These are phyloP conservation scores for Sungouiozyma intestinalis DNA, from an alignment of 805 yeast genomes.

Conservation along the genomic window DNA sequence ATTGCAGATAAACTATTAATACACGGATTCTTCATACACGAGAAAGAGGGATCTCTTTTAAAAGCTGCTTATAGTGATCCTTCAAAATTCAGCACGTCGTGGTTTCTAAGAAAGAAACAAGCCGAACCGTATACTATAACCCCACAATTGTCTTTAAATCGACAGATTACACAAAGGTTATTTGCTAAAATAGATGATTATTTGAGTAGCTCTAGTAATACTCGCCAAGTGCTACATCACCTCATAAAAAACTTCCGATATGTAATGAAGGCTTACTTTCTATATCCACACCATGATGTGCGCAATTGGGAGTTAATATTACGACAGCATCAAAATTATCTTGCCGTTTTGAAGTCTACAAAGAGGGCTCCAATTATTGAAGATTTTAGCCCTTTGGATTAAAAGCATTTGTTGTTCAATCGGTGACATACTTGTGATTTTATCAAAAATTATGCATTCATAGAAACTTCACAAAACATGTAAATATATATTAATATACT, in stretches of 20 bases:
- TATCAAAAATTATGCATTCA: too few relatives aligned
- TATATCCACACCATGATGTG: constrained; percentile 17
- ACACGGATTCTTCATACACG: constrained; percentile 29
- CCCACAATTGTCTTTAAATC: constrained; percentile 23
- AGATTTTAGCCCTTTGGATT: background rate
- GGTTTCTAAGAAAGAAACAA: constrained; percentile 16
- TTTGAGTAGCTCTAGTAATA: constrained; percentile 8
- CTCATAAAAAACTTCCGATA: constrained; percentile 23
- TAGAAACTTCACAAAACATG: too few relatives aligned
- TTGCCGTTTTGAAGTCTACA: background rate
- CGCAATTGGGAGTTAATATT: constrained; percentile 12
- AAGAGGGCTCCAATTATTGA: background rate
- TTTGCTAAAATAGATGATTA: constrained; percentile 13
- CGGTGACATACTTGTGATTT: background rate
- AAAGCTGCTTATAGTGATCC: constrained; percentile 4
- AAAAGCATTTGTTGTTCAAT: constrained; percentile 38
- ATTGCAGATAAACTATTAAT: constrained; percentile 27
- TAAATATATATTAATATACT: too few relatives aligned
- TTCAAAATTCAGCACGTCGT: constrained; percentile 7
- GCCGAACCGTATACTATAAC: constrained; percentile 10
- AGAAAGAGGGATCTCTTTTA: constrained; percentile 17
- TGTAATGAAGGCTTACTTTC: constrained; percentile 24
- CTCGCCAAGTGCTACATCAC: constrained; percentile 3
- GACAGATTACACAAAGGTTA: constrained; percentile 6
- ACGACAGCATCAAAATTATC: background rate